A percentile compares a stretch with the other conserved stretches of the same genome.
Evolutionary conservation across 2,329 filamentous ascomycete genomes (phyloP).

Genomic region (Leptographium wingfieldii): DNA sequence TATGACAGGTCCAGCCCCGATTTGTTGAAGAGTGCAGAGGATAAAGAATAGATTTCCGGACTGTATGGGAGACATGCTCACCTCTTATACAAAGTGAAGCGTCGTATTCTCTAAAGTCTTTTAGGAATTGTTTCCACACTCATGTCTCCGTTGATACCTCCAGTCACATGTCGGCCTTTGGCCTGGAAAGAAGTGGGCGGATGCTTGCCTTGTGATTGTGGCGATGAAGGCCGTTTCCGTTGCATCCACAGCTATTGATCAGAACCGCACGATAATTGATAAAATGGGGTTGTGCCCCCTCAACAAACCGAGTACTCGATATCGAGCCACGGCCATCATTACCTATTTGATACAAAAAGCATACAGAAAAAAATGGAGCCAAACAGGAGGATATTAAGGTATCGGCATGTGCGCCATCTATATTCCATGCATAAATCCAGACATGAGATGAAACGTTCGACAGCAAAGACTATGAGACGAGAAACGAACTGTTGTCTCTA

Average conservation of each 20-base stretch:
- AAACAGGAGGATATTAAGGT: background rate
- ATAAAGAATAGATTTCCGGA: background rate
- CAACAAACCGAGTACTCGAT: background rate
- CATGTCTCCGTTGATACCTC: background rate
- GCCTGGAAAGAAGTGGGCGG: background rate
- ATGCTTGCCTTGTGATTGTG: background rate
- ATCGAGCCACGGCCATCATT: background rate
- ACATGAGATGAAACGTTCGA: slow-evolving; percentile 1
- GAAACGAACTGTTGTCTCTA: background rate
- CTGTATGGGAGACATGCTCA: background rate
- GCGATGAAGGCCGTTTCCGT: background rate
- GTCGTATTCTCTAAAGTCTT: background rate
- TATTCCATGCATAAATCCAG: background rate
- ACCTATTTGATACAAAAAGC: background rate
- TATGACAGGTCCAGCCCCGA: slow-evolving; percentile 2
- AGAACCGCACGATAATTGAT: background rate
- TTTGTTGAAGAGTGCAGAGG: background rate
- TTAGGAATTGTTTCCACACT: background rate
- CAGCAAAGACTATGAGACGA: background rate
- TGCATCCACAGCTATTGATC: background rate
- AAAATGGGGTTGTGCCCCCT: slow-evolving; percentile 1
- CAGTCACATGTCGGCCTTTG: background rate
- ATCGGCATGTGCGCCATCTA: background rate
- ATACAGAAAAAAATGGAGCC: background rate
- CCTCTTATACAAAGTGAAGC: slow-evolving; percentile 2